These are phyloP conservation scores for Bombardia bombarda DNA, from an alignment of 495 filamentous ascomycete genomes.

Conservation along the genomic window DNA sequence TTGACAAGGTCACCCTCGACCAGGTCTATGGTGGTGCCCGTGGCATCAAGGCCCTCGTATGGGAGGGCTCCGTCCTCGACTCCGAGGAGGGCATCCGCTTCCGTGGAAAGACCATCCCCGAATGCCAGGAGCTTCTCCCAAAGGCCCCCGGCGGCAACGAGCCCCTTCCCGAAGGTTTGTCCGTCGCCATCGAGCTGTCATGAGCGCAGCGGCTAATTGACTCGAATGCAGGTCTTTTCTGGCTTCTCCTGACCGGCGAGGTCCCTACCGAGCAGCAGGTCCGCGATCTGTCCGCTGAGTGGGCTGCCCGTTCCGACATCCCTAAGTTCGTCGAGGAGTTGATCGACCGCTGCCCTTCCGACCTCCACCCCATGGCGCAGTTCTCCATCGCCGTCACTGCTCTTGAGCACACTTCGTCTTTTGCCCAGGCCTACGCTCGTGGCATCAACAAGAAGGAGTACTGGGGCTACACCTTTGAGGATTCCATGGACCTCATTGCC, in stretches of 20 bases:
- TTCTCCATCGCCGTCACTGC: conserved; percentile 96
- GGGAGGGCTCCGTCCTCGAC: conserved; percentile 98
- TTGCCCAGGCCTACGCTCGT: conserved; percentile 96
- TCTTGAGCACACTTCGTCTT: conserved; percentile 95
- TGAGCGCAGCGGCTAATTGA: conserved; percentile 9
- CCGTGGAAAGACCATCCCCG: conserved; percentile 95
- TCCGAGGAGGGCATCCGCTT: conserved; percentile 98
- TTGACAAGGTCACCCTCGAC: conserved; percentile 97
- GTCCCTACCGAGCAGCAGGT: conserved; percentile 96
- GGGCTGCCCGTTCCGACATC: conserved; percentile 92
- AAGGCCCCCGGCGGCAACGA: conserved; percentile 93
- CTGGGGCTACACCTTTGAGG: conserved; percentile 98
- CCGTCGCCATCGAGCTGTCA: neutral
- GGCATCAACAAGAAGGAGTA: conserved; percentile 98
- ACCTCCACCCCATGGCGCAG: conserved; percentile 99
- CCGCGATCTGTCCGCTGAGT: conserved; percentile 92
- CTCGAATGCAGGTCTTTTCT: conserved; percentile 75
- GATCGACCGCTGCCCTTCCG: conserved; percentile 96
- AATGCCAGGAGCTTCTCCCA: conserved; percentile 94
- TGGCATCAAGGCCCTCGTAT: conserved; percentile 96
- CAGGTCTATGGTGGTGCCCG: conserved; percentile 99
- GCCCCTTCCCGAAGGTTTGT: conserved; percentile 83
- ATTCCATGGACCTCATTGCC: conserved; percentile 99
- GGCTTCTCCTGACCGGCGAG: conserved; percentile 96
- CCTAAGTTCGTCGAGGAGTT: conserved; percentile 98